These are phyloP conservation scores for Monotropa hypopitys DNA, from an alignment of 179 eudicot genomes.

Conservation along the genomic window DNA sequence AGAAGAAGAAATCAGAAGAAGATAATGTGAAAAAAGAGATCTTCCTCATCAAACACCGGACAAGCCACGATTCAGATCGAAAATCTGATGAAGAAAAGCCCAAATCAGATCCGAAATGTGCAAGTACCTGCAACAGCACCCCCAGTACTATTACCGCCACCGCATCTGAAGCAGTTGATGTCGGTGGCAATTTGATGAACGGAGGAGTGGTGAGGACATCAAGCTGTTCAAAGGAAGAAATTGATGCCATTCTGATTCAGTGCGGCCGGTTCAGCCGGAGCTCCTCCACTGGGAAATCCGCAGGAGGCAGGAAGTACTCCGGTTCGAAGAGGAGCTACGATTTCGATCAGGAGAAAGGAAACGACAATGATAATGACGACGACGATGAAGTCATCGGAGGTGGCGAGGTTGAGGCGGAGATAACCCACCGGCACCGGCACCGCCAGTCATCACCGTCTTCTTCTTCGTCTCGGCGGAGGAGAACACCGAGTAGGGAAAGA, in stretches of 20 bases:
- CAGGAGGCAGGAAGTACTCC: constrained; percentile 32
- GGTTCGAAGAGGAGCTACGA: constrained; percentile 88
- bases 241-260: constrained; percentile 82
- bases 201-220: constrained; percentile 57
- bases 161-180: constrained; percentile 5
- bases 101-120: constrained; percentile 10
- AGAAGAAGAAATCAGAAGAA: constrained; percentile 15
- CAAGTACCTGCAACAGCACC: neutral
- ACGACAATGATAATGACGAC: constrained; percentile 1
- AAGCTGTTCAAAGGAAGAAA: constrained; percentile 82
- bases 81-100: constrained; percentile 21
- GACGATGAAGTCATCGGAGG: neutral
- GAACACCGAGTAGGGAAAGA: constrained; percentile 69
- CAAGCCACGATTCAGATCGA: constrained; percentile 41
- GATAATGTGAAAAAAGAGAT: constrained; percentile 39
- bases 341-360: constrained; percentile 44
- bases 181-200: constrained; percentile 9
- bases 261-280: constrained; percentile 87
- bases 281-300: constrained; percentile 48
- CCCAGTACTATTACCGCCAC: neutral
- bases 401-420: constrained; percentile 19
- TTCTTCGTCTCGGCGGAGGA: constrained; percentile 29
- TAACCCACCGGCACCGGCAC: constrained; percentile 26
- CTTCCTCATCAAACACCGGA: constrained; percentile 49
- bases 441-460: constrained; percentile 41